A percentile compares a stretch with the other conserved stretches of the same genome.
These are phyloP conservation scores for Pythium folliculosum DNA, from an alignment of 352 stramenopile species.

Conservation along the genomic window DNA sequence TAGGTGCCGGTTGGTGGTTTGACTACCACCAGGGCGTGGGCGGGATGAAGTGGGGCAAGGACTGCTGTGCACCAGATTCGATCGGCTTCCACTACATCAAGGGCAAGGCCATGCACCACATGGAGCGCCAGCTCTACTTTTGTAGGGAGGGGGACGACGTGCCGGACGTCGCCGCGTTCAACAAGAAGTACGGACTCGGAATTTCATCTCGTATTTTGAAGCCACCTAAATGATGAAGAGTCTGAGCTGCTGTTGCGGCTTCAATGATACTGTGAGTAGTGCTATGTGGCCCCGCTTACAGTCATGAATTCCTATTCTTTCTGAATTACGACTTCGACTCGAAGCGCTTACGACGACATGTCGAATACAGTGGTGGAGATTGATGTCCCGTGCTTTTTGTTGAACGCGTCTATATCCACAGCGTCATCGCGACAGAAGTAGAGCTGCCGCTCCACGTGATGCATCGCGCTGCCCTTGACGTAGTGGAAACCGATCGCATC, in stretches of 20 bases:
- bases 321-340: too few relatives aligned
- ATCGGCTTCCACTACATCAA: constrained; percentile 83
- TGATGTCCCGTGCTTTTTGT: neutral
- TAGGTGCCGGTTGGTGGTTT: constrained; percentile 39
- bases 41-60: constrained; percentile 51
- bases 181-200: constrained; percentile 1
- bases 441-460: constrained; percentile 69
- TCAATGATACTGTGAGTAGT: too few relatives aligned
- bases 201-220: too few relatives aligned
- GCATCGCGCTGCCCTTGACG: constrained; percentile 66
- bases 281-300: too few relatives aligned
- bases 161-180: constrained; percentile 1
- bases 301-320: too few relatives aligned
- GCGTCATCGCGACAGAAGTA: constrained; percentile 54
- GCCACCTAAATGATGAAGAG: too few relatives aligned
- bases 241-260: too few relatives aligned
- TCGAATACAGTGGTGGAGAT: too few relatives aligned
- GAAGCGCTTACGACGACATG: too few relatives aligned
- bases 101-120: constrained; percentile 75
- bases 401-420: neutral
- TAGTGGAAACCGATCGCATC: constrained; percentile 83
- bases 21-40: constrained; percentile 74
- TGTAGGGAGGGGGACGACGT: constrained; percentile 38
- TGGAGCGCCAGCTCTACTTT: constrained; percentile 68
- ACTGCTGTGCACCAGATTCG: constrained; percentile 61